Evolutionary conservation across 306 rosid species (phyloP).

Genomic region (Trifolium subterraneum): DNA sequence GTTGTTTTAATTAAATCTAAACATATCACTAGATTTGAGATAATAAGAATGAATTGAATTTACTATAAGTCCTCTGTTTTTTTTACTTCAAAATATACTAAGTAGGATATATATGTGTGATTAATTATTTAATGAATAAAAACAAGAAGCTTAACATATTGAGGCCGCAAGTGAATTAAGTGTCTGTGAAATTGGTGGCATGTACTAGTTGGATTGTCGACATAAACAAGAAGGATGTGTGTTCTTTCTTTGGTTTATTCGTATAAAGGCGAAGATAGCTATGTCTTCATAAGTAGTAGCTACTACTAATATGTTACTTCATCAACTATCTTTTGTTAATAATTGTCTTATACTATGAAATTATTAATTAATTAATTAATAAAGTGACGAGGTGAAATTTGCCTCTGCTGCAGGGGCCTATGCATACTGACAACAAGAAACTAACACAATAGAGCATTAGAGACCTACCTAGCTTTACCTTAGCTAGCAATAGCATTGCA

Average conservation of each 20-base stretch:
- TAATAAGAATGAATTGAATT: no score
- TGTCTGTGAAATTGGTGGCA: slow-evolving; percentile 51
- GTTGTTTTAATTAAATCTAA: no score
- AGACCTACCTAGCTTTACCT: not conserved
- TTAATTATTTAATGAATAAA: not conserved
- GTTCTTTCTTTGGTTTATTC: slow-evolving; percentile 49
- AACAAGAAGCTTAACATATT: not conserved
- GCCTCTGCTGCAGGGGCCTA: slow-evolving; percentile 9
- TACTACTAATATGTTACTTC: no score
- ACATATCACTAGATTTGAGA: no score
- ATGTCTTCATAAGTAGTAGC: not conserved
- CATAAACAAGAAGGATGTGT: slow-evolving; percentile 45
- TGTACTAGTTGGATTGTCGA: slow-evolving; percentile 41
- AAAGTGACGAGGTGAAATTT: not conserved
- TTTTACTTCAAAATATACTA: no score
- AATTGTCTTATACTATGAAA: no score
- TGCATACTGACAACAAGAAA: slow-evolving; percentile 39
- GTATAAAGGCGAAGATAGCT: slow-evolving; percentile 57
- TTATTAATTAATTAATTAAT: not conserved
- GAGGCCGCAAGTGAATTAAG: not conserved
- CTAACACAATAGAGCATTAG: slow-evolving; percentile 24
- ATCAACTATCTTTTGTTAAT: no score
- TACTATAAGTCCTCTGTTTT: no score
- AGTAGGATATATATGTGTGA: no score
- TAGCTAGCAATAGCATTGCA: not conserved